Evolutionary conservation across 1,284 basidiomycete species (phyloP).

Genomic region (Takashimella tepidaria): DNA sequence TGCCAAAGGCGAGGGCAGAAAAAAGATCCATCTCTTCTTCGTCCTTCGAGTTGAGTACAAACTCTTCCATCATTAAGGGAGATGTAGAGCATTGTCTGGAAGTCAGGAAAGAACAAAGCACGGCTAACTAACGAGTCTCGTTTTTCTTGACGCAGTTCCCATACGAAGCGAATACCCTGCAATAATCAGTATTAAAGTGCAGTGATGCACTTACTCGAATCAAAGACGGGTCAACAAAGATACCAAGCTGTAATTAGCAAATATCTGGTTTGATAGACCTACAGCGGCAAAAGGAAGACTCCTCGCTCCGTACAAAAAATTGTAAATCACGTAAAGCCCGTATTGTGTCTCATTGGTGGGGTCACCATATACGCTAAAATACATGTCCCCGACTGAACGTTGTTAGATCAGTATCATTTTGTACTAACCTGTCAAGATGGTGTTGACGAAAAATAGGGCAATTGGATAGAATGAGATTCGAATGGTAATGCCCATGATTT

Average conservation of each 20-base stretch:
- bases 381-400: conserved; percentile 19
- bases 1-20: background rate
- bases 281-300: conserved; percentile 13
- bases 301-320: conserved; percentile 16
- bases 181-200: no score
- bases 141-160: background rate
- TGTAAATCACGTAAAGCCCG: conserved; percentile 17
- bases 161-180: background rate
- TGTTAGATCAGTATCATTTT: background rate
- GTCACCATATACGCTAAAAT: conserved; percentile 10
- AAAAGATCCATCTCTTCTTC: background rate
- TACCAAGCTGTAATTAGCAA: background rate
- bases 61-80: background rate
- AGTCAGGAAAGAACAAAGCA: no score
- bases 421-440: conserved; percentile 20
- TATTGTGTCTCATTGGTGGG: conserved; percentile 6
- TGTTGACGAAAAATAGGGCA: conserved; percentile 22
- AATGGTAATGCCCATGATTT: conserved; percentile 19
- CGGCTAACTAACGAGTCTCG: background rate
- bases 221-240: background rate
- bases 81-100: background rate
- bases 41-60: background rate
- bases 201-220: no score
- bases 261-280: background rate
- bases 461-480: conserved; percentile 26